Evolutionary conservation across 129 eudicot species (phyloP).

Genomic region (Lactuca saligna): DNA sequence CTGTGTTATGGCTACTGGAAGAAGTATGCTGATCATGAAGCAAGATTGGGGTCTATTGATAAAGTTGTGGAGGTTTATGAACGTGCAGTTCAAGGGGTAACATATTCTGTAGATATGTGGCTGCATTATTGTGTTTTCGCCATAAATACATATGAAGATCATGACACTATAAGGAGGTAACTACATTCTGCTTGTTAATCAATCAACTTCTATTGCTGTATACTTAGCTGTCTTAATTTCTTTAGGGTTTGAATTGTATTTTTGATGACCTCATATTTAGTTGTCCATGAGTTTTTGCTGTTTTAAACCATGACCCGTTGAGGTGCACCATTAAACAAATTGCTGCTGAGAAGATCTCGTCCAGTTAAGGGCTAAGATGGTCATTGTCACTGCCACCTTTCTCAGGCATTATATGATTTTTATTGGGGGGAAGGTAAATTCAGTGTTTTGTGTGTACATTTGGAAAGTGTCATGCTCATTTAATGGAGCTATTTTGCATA

Average conservation of each 20-base stretch:
- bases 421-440: too few relatives aligned
- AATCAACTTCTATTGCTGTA: not conserved
- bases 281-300: too few relatives aligned
- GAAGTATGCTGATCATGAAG: constrained; percentile 98
- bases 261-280: too few relatives aligned
- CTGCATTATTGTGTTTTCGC: constrained; percentile 89
- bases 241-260: too few relatives aligned
- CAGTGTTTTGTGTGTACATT: too few relatives aligned
- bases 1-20: constrained; percentile 98
- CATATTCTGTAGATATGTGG: constrained; percentile 99
- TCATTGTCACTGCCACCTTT: too few relatives aligned
- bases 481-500: not conserved
- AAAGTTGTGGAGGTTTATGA: constrained; percentile 97
- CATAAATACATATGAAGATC: constrained; percentile 76
- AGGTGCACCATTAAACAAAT: too few relatives aligned
- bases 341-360: too few relatives aligned
- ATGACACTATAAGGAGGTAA: constrained; percentile 83
- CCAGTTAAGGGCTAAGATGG: too few relatives aligned
- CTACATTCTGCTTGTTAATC: not conserved
- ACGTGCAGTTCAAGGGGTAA: constrained; percentile 93
- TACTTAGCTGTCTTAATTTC: too few relatives aligned
- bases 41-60: constrained; percentile 71
- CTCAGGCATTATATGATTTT: too few relatives aligned
- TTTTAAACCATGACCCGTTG: too few relatives aligned
- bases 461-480: not conserved